Conservation (phyloP, 140 eudicot genomes). For the Stevia rebaudiana region DNA sequence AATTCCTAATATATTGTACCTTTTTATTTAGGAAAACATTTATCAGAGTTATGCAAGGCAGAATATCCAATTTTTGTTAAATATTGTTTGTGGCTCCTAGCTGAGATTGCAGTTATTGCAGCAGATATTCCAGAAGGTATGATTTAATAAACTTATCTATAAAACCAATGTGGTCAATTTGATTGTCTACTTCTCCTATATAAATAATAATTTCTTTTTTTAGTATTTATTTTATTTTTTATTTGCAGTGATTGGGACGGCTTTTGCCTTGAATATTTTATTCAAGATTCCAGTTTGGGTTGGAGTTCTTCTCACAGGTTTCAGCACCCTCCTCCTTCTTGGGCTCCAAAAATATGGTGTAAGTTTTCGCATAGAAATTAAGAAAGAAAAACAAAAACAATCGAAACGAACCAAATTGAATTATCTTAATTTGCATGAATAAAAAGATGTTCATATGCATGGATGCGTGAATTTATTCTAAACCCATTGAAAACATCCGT, state of each 20-base stretch:
- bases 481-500: too few species aligned
- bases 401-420: neutral
- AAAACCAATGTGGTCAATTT: neutral
- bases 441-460: too few species aligned
- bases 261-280: conserved; percentile 79
- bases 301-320: conserved; percentile 88
- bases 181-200: neutral
- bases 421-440: too few species aligned
- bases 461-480: too few species aligned
- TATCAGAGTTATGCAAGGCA: conserved; percentile 51
- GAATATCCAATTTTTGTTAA: conserved; percentile 47
- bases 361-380: conserved; percentile 11
- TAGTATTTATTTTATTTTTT: too few species aligned
- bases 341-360: conserved; percentile 94
- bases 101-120: conserved; percentile 53
- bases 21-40: conserved; percentile 37
- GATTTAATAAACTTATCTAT: neutral
- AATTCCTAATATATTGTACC: neutral
- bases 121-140: conserved; percentile 63
- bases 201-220: neutral
- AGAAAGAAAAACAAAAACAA: too few species aligned
- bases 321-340: conserved; percentile 79
- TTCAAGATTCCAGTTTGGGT: conserved; percentile 88
- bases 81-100: conserved; percentile 48
- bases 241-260: conserved; percentile 83